Conservation (phyloP, 2,329 filamentous ascomycete species). For the Pseudocercospora eumusae region DNA sequence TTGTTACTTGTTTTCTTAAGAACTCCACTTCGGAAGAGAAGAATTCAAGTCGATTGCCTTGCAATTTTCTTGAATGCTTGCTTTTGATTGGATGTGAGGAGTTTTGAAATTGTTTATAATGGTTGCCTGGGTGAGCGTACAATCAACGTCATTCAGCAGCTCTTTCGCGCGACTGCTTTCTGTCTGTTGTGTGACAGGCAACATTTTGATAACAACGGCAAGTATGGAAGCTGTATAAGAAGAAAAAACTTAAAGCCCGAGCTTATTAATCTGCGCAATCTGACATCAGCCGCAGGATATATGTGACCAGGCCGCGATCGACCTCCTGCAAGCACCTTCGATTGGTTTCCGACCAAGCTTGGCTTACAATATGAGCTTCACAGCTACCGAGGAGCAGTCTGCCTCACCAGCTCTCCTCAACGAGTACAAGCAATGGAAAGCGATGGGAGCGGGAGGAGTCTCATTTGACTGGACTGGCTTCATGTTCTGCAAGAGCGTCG, state of each 20-base stretch:
- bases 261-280: neutral
- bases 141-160: too few relatives aligned
- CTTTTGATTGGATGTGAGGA: neutral
- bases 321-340: neutral
- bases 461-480: conserved; percentile 13
- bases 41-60: neutral
- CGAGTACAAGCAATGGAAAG: conserved; percentile 16
- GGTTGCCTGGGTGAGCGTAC: neutral
- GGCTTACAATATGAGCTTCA: neutral
- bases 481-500: conserved; percentile 11
- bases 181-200: neutral
- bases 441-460: conserved; percentile 18
- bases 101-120: neutral
- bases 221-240: neutral
- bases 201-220: neutral
- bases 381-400: neutral
- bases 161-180: neutral
- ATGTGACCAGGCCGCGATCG: neutral
- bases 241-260: neutral
- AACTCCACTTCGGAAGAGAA: neutral
- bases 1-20: neutral
- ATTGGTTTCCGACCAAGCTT: neutral
- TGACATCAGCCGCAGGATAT: neutral
- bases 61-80: neutral
- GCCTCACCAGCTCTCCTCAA: conserved; percentile 9